A percentile compares a stretch with the other conserved stretches of the same genome.
phyloP scores from a whole-genome alignment of 164 flowering plant species.

The Sextonia rubra region DNA sequence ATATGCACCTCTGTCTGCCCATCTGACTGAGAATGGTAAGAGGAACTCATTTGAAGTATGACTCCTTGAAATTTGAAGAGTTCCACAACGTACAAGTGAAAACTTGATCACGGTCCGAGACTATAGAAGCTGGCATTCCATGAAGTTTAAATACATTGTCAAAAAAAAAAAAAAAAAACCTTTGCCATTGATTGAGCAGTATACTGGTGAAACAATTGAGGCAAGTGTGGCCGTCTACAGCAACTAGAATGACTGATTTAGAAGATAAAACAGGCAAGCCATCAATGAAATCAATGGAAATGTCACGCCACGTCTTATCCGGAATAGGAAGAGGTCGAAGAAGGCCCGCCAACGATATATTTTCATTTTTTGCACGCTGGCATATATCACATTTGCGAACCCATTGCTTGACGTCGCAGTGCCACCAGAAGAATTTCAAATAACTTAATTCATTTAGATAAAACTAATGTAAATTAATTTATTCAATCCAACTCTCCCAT shows the following conservation, averaged over 20 bases:
- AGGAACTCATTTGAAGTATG: background rate
- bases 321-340: background rate
- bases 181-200: background rate
- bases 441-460: no score
- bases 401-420: no score
- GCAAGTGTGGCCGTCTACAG: background rate
- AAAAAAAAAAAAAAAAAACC: background rate
- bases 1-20: slow-evolving; percentile 5
- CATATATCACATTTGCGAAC: no score
- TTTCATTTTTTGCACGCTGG: no score
- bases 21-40: no score
- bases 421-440: no score
- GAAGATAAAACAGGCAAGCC: background rate
- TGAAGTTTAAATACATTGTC: background rate
- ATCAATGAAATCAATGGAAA: slow-evolving; percentile 2
- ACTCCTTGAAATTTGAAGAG: background rate
- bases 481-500: no score
- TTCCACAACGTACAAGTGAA: slow-evolving; percentile 3
- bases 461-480: no score
- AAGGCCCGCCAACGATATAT: background rate
- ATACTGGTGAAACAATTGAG: background rate
- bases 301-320: background rate
- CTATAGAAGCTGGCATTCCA: background rate
- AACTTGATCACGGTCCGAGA: background rate
- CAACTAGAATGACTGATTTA: background rate